Evolutionary conservation across 345 rosid genomes (phyloP).

Genomic region (Orychophragmus violaceus): DNA sequence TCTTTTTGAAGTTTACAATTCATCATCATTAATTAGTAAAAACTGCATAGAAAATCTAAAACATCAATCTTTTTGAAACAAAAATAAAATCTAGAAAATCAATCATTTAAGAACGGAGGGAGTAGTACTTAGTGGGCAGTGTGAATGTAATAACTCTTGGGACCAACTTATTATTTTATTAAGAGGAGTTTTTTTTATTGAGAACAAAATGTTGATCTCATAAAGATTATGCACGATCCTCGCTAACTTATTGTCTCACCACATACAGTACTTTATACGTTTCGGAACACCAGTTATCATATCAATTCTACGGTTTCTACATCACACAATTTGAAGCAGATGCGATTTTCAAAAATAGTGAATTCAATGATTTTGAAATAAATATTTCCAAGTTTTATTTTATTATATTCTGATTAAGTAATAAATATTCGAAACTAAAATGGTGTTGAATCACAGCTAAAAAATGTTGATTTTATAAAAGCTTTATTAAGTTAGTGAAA

Average conservation of each 20-base stretch:
- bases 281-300: not conserved
- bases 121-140: not conserved
- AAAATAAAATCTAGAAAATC: no score
- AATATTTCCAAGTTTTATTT: not conserved
- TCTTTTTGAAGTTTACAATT: no score
- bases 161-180: not conserved
- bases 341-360: no score
- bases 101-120: no score
- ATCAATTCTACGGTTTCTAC: not conserved
- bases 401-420: not conserved
- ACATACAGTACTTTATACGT: not conserved
- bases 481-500: not conserved
- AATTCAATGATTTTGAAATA: not conserved
- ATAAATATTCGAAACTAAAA: not conserved
- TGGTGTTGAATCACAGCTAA: not conserved
- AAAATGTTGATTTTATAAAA: not conserved
- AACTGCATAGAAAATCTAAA: no score
- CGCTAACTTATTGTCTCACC: conserved; percentile 27
- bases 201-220: conserved; percentile 6
- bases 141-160: not conserved
- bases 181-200: not conserved
- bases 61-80: no score
- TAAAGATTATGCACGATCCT: conserved; percentile 26
- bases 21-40: no score
- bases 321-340: no score